Evolutionary conservation across 768 basidiomycete species (phyloP).

Genomic region (Amylocystis lapponica): DNA sequence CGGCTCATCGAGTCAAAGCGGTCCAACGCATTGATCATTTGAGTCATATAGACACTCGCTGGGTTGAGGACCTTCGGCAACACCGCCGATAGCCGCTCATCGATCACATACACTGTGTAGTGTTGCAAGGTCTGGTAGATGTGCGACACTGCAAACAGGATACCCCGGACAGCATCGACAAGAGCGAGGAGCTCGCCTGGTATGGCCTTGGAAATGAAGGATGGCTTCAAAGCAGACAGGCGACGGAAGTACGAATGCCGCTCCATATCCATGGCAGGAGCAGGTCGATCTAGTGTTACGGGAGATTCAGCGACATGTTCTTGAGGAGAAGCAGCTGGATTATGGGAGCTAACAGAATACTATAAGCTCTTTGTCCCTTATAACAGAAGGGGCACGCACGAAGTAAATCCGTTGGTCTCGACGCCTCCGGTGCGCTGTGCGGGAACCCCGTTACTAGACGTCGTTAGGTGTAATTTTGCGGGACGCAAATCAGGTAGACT

Average conservation of each 20-base stretch:
- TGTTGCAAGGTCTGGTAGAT: slow-evolving; percentile 86
- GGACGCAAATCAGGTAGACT: slow-evolving; percentile 81
- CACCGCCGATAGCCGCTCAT: slow-evolving; percentile 76
- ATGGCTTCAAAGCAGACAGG: slow-evolving; percentile 69
- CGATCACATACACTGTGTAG: slow-evolving; percentile 76
- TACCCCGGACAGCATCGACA: slow-evolving; percentile 85
- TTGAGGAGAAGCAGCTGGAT: slow-evolving; percentile 11
- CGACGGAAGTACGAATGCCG: slow-evolving; percentile 92
- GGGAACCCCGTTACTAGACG: too few species aligned
- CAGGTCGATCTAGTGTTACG: slow-evolving; percentile 32
- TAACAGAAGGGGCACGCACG: slow-evolving; percentile 17
- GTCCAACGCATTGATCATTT: slow-evolving; percentile 84
- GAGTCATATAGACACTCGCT: slow-evolving; percentile 73
- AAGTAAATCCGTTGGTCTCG: slow-evolving; percentile 11
- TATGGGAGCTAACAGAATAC: slow-evolving; percentile 9
- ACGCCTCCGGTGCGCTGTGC: too few species aligned
- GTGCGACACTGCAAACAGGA: slow-evolving; percentile 89
- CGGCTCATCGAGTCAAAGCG: slow-evolving; percentile 82
- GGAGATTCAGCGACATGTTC: slow-evolving; percentile 36
- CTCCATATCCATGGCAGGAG: slow-evolving; percentile 67
- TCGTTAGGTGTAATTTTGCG: slow-evolving; percentile 34
- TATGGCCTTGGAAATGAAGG: slow-evolving; percentile 56
- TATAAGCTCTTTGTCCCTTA: not conserved
- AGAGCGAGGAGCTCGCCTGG: slow-evolving; percentile 64
- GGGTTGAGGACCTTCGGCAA: slow-evolving; percentile 84